Base-by-base conservation (phyloP, 2,329 filamentous ascomycete genomes). In the Apiospora koreana region DNA sequence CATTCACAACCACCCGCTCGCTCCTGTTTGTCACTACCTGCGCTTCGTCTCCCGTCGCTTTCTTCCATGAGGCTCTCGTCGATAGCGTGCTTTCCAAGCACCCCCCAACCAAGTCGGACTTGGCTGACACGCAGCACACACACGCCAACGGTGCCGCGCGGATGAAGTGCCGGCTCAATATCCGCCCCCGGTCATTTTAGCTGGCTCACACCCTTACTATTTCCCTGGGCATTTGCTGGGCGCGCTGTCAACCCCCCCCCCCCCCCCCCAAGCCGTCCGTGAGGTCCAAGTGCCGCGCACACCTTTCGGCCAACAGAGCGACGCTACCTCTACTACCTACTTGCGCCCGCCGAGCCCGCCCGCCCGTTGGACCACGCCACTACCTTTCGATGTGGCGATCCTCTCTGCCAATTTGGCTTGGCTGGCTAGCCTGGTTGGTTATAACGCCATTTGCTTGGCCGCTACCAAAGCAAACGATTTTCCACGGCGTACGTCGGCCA, bases 101-200 rank as follows among this genome's bases (percentile, higher is more conserved):
- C n/a, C n/a, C n/a, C n/a, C n/a, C n/a, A 45, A n/a, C 1, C 28
- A 28, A 9, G 50, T 9, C 18, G 25, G 16, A 8, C 50, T 58
- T 28, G 25, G 25, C 50, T n/a, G 23, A 58, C 14, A 58, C 21
- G 12, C 10, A 3, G 16, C 14, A 43, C 41, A 16, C 41, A 16
- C 14, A 43, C 14, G 16, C 41, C 12, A 10, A 14, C 50, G 21
- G n/a, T 21, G 31, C 35, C 9, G 18, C 10, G 41, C 41, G 41
- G 41, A 38, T 38, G 18, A 8, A 35, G 1, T 62, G 54, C 54
- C 54, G 31, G 31, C 28, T 35, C 54, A 62, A 38, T 14, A 38
- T 38, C 54, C 54, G 54, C 54, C 54, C 50, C 54, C 28, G 54
- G 54, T 62, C 31, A 12, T n/a, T 62, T 62, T 62, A 62, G 54